phyloP scores from a whole-genome alignment of 768 basidiomycete species.

The Obba rivulosa region DNA sequence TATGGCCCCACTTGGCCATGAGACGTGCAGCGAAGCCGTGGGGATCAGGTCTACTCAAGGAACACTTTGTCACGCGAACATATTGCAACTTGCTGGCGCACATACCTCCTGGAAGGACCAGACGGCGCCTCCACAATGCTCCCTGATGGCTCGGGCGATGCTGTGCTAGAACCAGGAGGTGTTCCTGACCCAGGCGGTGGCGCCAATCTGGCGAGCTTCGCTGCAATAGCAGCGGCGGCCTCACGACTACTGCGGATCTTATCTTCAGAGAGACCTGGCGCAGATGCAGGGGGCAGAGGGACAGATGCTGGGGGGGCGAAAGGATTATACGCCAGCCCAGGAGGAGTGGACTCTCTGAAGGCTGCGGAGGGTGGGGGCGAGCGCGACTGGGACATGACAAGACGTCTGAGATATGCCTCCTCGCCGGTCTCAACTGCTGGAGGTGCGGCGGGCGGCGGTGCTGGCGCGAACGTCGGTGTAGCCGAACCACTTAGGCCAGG shows the following conservation, averaged over 20 bases:
- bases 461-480: slow-evolving; percentile 5
- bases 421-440: slow-evolving; percentile 44
- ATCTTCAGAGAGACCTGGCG: slow-evolving; percentile 50
- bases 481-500: slow-evolving; percentile 12
- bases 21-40: slow-evolving; percentile 78
- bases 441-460: slow-evolving; percentile 9
- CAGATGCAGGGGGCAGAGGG: slow-evolving; percentile 50
- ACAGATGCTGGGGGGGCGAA: slow-evolving; percentile 55
- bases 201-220: slow-evolving; percentile 58
- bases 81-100: no score
- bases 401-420: slow-evolving; percentile 59
- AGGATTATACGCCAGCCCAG: slow-evolving; percentile 61
- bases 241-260: slow-evolving; percentile 47
- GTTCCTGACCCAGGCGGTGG: slow-evolving; percentile 19
- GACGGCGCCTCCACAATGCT: slow-evolving; percentile 28
- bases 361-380: slow-evolving; percentile 21
- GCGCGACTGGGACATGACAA: slow-evolving; percentile 47
- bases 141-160: slow-evolving; percentile 18
- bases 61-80: background rate
- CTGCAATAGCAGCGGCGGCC: slow-evolving; percentile 79
- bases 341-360: slow-evolving; percentile 36
- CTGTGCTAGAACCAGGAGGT: slow-evolving; percentile 22
- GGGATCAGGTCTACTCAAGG: slow-evolving; percentile 46
- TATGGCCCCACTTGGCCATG: slow-evolving; percentile 97
- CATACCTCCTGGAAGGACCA: background rate